phyloP scores from a whole-genome alignment of 768 basidiomycete species.

The Pleurotus ostreatus region DNA sequence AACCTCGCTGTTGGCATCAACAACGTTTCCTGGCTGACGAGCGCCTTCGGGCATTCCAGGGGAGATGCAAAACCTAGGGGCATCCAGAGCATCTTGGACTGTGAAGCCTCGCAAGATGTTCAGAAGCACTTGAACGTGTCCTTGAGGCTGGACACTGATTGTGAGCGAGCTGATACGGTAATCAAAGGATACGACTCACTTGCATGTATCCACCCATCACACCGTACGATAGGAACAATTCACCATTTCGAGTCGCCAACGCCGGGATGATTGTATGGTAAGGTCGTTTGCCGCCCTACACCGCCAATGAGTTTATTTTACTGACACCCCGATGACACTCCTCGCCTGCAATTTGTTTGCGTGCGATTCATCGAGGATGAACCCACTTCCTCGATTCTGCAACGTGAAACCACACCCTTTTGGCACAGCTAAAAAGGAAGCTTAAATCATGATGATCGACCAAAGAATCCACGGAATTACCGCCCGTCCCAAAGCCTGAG shows the following conservation, averaged over 20 bases:
- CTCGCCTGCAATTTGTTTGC: conserved; percentile 77
- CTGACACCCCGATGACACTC: conserved; percentile 1
- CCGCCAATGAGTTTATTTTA: neutral
- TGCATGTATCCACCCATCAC: conserved; percentile 95
- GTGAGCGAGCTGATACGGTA: neutral
- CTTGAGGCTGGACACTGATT: conserved; percentile 65
- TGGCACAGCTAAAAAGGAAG: conserved; percentile 64
- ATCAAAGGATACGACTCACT: conserved; percentile 26
- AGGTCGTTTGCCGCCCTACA: conserved; percentile 73
- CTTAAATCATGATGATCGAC: neutral
- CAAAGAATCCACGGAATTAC: conserved; percentile 27
- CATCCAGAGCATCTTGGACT: conserved; percentile 87
- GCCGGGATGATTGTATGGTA: conserved; percentile 96
- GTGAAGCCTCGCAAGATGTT: conserved; percentile 87
- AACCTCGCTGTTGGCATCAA: conserved; percentile 77
- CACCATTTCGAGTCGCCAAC: conserved; percentile 70
- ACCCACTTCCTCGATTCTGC: conserved; percentile 90
- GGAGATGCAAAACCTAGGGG: conserved; percentile 95
- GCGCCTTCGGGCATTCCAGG: conserved; percentile 67
- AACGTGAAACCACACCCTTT: conserved; percentile 95
- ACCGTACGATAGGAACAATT: conserved; percentile 85
- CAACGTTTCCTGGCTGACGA: conserved; percentile 42
- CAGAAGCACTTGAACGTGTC: conserved; percentile 91
- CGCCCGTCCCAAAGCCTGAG: conserved; percentile 85
- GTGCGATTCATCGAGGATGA: conserved; percentile 75